Base-by-base conservation (phyloP, 768 basidiomycete genomes). In the Dentipellis sp. region DNA sequence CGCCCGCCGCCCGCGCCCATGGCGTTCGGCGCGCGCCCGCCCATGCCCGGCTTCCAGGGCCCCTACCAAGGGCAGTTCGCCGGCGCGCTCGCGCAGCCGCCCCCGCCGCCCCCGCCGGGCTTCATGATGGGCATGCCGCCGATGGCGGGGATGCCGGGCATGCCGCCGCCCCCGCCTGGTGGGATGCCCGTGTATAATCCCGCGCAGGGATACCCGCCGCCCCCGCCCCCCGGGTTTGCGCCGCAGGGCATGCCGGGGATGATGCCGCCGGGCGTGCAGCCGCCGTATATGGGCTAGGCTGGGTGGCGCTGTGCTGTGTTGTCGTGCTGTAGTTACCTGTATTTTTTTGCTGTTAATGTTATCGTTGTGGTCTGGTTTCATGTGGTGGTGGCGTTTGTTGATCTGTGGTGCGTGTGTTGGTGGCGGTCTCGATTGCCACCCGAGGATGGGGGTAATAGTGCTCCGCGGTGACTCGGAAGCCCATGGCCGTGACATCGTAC, bases 31-130 rank as follows among this genome's bases (percentile, higher is more conserved):
- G 74, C 78, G 4, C 78, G 76, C 21, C 84, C 83, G 14, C 78
- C 84, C 6, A 79, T 82, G 71, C 79, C 84, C 35, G 86, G 84
- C 1, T 90, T 79, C 65, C 83, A 83, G 63, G 86, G 82, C 14
- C 85, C 83, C 1, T 88, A 90, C 65, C 84, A 89, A 73, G 93
- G 93, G n/a, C 93, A 94, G 71, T 95, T 93, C 66, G 93, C 93
- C 10, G 93, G 93, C 39, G 86, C 80, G 14, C 78, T 97, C 55
- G 88, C 91, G 1, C 66, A 63, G 10, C 63, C 64, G 3, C 84
- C 81, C 50, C 88, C 88, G 0, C 84, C 88, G 2, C 89, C 91
- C 0, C 89, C 90, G 0, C 90, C 89, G 10, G 91, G 91, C 57
- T 79, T 83, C 0, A 49, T 49, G 48, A 22, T 34, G 48, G 14